Evolutionary conservation across 2,329 filamentous ascomycete genomes (phyloP).

Genomic region (Ophiostoma sp.): DNA sequence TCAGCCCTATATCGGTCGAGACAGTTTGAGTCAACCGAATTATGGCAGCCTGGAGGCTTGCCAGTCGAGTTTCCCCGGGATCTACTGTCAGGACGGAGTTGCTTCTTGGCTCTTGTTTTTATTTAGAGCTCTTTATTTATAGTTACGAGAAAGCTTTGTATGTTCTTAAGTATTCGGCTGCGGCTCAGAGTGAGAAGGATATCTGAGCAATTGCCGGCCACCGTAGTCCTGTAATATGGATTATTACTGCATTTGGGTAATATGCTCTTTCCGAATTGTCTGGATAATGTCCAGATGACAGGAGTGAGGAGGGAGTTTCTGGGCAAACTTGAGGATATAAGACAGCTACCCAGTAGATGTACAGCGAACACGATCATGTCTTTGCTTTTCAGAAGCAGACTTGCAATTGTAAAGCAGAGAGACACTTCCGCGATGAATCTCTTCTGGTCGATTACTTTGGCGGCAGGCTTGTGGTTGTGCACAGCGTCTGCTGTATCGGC

Average conservation of each 20-base stretch:
- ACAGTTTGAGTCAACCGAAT: background rate
- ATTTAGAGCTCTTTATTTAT: background rate
- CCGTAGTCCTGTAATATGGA: no score
- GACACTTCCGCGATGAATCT: no score
- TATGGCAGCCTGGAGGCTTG: background rate
- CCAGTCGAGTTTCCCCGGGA: background rate
- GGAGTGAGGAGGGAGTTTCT: background rate
- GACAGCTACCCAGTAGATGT: background rate
- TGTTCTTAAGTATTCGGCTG: background rate
- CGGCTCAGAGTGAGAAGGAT: background rate
- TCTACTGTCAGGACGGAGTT: background rate
- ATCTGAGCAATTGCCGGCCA: background rate
- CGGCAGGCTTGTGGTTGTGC: no score
- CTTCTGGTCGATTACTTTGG: no score
- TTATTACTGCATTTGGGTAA: background rate
- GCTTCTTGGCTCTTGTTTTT: background rate
- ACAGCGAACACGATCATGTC: no score
- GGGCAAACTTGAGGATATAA: background rate
- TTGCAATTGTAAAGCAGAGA: no score
- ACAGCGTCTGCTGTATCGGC: no score
- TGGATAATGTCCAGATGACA: background rate
- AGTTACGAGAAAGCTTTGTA: background rate
- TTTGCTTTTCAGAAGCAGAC: no score
- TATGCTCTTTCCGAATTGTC: background rate
- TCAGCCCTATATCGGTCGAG: background rate